These are phyloP conservation scores for Calonectria pauciramosa DNA, from an alignment of 2,329 filamentous ascomycete species.

Conservation along the genomic window DNA sequence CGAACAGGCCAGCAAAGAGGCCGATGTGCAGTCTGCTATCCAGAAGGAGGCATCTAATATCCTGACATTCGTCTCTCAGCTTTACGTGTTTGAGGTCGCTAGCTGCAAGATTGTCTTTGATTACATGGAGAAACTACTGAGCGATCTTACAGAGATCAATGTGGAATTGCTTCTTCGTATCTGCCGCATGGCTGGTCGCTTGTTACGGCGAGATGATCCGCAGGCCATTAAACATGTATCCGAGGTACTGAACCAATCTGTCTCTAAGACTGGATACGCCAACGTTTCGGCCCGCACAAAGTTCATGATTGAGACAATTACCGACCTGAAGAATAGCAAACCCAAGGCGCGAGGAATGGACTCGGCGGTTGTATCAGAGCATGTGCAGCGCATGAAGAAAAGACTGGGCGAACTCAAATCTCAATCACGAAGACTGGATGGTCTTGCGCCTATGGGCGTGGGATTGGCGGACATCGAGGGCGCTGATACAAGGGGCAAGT, in stretches of 20 bases:
- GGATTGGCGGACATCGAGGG: slow-evolving; percentile 86
- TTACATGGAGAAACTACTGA: slow-evolving; percentile 84
- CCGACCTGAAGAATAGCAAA: slow-evolving; percentile 93
- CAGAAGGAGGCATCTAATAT: slow-evolving; percentile 73
- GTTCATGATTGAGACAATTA: slow-evolving; percentile 98
- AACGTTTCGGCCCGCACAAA: slow-evolving; percentile 89
- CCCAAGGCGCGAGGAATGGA: slow-evolving; percentile 81
- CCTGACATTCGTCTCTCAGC: slow-evolving; percentile 83
- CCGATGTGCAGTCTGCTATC: slow-evolving; percentile 55
- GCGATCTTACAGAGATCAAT: slow-evolving; percentile 83
- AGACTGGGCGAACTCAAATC: slow-evolving; percentile 82
- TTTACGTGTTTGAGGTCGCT: slow-evolving; percentile 94
- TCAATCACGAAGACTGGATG: slow-evolving; percentile 71
- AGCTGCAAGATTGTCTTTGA: slow-evolving; percentile 90
- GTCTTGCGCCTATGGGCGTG: slow-evolving; percentile 85
- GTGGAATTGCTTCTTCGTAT: slow-evolving; percentile 90
- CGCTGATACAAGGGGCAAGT: slow-evolving; percentile 90
- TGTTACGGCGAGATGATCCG: slow-evolving; percentile 90
- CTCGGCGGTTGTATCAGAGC: slow-evolving; percentile 81
- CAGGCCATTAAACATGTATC: slow-evolving; percentile 91
- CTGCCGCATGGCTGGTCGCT: slow-evolving; percentile 84
- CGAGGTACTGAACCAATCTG: slow-evolving; percentile 79
- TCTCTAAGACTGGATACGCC: slow-evolving; percentile 75
- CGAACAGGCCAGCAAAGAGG: slow-evolving; percentile 55
- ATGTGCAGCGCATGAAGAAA: slow-evolving; percentile 91